These are phyloP conservation scores for Xylariaceae sp. DNA, from an alignment of 2,329 filamentous ascomycete genomes.

Conservation along the genomic window DNA sequence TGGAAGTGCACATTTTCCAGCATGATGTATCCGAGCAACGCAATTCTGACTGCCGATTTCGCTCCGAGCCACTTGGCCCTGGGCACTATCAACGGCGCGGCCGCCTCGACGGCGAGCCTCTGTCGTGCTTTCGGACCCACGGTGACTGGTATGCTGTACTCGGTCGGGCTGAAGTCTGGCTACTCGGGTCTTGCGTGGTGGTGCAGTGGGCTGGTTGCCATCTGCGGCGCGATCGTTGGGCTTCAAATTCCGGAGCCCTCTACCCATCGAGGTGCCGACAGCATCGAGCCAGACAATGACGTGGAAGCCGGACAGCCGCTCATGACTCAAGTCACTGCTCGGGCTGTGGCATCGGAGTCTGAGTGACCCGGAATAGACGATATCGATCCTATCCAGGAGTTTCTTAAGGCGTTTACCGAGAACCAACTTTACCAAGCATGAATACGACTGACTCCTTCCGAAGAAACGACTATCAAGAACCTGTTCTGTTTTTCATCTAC, in stretches of 20 bases:
- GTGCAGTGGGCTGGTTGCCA: conserved; percentile 71
- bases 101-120: conserved; percentile 83
- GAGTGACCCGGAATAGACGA: conserved; percentile 4
- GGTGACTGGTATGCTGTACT: conserved; percentile 77
- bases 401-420: neutral
- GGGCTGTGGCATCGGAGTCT: conserved; percentile 4
- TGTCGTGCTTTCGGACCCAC: conserved; percentile 85
- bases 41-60: conserved; percentile 82
- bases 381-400: conserved; percentile 2
- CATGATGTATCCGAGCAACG: conserved; percentile 83
- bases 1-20: conserved; percentile 93
- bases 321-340: conserved; percentile 4
- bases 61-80: conserved; percentile 77
- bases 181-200: conserved; percentile 92
- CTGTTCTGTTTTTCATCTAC: neutral
- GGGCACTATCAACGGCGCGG: conserved; percentile 87
- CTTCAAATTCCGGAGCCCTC: conserved; percentile 65
- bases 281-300: conserved; percentile 35
- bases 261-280: conserved; percentile 31
- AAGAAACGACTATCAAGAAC: neutral
- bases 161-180: conserved; percentile 68
- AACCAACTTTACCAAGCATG: neutral
- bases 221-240: conserved; percentile 67
- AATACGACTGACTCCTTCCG: neutral
- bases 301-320: conserved; percentile 9